These are phyloP conservation scores for Quaeritorhiza haematococci DNA, from an alignment of 371 early-diverging fungal species.

Conservation along the genomic window DNA sequence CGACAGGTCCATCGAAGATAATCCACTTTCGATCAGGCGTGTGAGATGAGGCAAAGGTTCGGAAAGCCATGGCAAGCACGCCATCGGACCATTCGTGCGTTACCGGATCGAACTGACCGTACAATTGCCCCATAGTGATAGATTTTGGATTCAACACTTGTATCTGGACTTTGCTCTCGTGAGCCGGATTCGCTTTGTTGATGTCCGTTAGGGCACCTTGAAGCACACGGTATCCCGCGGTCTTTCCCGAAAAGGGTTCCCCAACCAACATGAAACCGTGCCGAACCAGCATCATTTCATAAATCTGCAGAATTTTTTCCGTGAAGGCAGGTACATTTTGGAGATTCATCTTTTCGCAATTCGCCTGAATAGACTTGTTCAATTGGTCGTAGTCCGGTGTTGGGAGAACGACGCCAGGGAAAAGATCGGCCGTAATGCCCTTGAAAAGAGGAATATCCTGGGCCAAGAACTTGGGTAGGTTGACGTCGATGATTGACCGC, in stretches of 20 bases:
- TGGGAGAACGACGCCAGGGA: conserved; percentile 47
- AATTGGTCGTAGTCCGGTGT: conserved; percentile 43
- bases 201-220: conserved; percentile 43
- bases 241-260: conserved; percentile 45
- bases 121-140: conserved; percentile 53
- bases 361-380: conserved; percentile 29
- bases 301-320: conserved; percentile 50
- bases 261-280: conserved; percentile 57
- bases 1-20: conserved; percentile 55
- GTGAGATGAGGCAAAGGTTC: conserved; percentile 40
- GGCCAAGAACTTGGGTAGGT: conserved; percentile 47
- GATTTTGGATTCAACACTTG: conserved; percentile 49
- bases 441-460: conserved; percentile 52
- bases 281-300: conserved; percentile 52
- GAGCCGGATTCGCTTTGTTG: conserved; percentile 26
- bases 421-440: conserved; percentile 51
- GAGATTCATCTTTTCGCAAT: conserved; percentile 36
- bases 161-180: conserved; percentile 34
- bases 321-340: conserved; percentile 42
- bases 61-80: conserved; percentile 44
- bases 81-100: conserved; percentile 59
- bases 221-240: conserved; percentile 38
- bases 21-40: conserved; percentile 51
- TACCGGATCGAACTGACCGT: conserved; percentile 49
- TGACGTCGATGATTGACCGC: conserved; percentile 47